Base-by-base conservation (phyloP, 495 filamentous ascomycete species). In the Physcia stellaris region DNA sequence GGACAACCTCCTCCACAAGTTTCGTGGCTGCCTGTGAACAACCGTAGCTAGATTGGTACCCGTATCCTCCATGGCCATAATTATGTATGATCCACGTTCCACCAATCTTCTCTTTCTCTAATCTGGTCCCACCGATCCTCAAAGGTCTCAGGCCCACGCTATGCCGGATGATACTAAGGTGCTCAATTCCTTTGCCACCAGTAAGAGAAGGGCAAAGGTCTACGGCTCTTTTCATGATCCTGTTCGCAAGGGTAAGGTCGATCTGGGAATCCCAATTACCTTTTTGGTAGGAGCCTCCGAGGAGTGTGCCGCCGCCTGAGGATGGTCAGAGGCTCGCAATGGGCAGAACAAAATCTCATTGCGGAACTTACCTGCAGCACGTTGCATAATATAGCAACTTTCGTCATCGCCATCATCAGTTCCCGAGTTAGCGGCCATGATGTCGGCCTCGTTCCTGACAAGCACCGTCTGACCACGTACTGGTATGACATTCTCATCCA, bases 11-110 rank as follows among this genome's bases (percentile, higher is more conserved):
- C 28, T 79, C 70, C 13, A 93, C 83, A 54, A 95, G 56, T 47
- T 67, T 67, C 19, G 80, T 70, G 1, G 75, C 80, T 32, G 69
- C 64, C 47, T 75, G 60, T 0, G 86, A 77, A 60, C 83, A 86
- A 1, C 90, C 90, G 57, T 83, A 99, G 13, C 75, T 82, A 18
- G 75, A 72, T 56, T 99, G 90, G 51, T 94, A 86, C 39, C 78
- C 90, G 66, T 86, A 94, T 0, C 90, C 90, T 0, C 83, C 86
- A 63, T 94, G 88, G 7, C 92, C 92, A 54, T 99, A 99, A 47
- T 94, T 88, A 54, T 99, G 90, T 43, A 99, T 85, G 7, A 94
- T 74, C 61, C 70, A 74, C 0, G 73, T 66, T n/a, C 69, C 79
- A 19, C 68, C 56, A 16, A 86, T 71, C 45, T 64, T 66, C 57